Base-by-base conservation (phyloP, 306 rosid genomes). In the Vachellia collinsii region DNA sequence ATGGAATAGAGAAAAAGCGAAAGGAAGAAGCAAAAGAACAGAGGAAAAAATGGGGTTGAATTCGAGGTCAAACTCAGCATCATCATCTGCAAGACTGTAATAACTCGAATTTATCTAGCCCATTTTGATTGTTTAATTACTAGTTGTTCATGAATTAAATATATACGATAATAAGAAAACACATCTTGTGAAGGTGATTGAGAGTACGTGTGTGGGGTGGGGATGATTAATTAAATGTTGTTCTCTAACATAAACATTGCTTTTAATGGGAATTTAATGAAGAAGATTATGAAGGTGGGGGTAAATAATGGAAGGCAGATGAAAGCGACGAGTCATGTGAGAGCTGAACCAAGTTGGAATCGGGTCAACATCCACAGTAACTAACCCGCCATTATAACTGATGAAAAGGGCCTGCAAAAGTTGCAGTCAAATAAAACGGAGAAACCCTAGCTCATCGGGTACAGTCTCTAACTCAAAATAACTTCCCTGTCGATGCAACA, bases 361-460 rank as follows among this genome's bases (percentile, higher is more conserved):
- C 62, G 72, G 66, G 95, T 92, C 93, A 87, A 89, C 92, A 86
- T 85, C 89, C 74, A 79, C 90, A 89, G 90, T 74, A 74, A 71
- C 81, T 47, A 80, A 80, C 77, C 77, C 68, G 37, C 84, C 42
- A 79, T 67, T 53, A 80, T 48, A 72, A 83, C 72, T 80, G 74
- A 76, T 83, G 85, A 71, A 87, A 89, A 89, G 83, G 85, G 84
- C 80, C 77, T 76, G 87, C 83, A 82, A 70, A 81, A 77, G 82
- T 77, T 77, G 77, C 86, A 79, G 94, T 83, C 81, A 82, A 84
- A 81, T 29, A 53, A 50, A 41, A 80, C 20, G 54, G 48, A 17
- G 66, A 86, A 92, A 85, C 88, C 91, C 88, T 83, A 87, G 81
- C 68, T 65, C 62, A 39, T 78, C 38, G 13, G 70, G 56, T 70